Percentiles rank a stretch among this genome's conserved stretches.
Evolutionary conservation across 345 rosid species (phyloP).

Genomic region (Syzygium jambos): DNA sequence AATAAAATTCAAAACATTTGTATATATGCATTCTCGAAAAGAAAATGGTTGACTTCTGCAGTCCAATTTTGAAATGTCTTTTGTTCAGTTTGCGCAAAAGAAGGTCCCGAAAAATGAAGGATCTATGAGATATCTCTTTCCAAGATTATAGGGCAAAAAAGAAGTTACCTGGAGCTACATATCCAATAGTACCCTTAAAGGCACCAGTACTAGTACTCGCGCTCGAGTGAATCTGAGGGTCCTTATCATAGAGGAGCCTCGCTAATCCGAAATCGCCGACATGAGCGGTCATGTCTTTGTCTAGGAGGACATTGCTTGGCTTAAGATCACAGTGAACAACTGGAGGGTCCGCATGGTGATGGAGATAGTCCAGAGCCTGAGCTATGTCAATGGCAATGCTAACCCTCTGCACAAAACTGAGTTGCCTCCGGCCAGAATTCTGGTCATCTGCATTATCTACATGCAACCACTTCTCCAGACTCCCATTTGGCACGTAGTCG

Average conservation of each 20-base stretch:
- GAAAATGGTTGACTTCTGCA: not conserved
- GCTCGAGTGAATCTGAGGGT: not conserved
- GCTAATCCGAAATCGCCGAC: conserved; percentile 29
- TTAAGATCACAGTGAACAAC: conserved; percentile 32
- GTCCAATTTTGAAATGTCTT: not conserved
- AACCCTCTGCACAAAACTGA: conserved; percentile 22
- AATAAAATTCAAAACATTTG: not conserved
- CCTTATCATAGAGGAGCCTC: conserved; percentile 2
- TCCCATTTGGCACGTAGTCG: conserved; percentile 40
- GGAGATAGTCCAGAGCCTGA: conserved; percentile 21
- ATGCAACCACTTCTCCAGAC: conserved; percentile 33
- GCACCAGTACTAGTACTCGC: conserved; percentile 1
- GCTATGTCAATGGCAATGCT: conserved; percentile 23
- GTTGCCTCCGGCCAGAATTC: conserved; percentile 1
- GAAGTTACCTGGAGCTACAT: conserved; percentile 13
- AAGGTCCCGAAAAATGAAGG: not conserved
- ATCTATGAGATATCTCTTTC: not conserved
- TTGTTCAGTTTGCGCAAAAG: not conserved
- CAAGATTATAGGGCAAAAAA: not conserved
- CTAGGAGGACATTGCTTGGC: conserved; percentile 44
- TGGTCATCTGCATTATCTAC: not conserved
- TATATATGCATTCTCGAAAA: not conserved
- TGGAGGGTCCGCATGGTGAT: conserved; percentile 4
- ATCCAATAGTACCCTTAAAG: conserved; percentile 16
- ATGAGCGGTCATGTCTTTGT: conserved; percentile 10